phyloP scores from a whole-genome alignment of 768 basidiomycete genomes.

The Agrocybe praecox region DNA sequence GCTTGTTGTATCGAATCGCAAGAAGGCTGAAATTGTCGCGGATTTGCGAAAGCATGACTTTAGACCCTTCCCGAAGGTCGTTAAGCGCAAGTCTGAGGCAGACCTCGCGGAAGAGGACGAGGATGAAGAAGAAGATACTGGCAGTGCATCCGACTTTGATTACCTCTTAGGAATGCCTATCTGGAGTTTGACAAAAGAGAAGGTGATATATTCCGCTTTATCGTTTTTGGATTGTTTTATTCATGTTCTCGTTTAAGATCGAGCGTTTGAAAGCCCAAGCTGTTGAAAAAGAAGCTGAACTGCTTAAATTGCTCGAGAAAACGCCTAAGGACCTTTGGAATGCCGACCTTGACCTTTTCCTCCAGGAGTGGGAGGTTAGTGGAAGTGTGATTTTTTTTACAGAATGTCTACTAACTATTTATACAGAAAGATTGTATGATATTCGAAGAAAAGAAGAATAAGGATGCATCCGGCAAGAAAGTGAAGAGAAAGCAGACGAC shows the following conservation, averaged over 20 bases:
- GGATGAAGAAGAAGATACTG: constrained; percentile 41
- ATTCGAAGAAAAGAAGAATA: constrained; percentile 43
- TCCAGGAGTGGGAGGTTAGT: constrained; percentile 83
- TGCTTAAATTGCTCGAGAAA: constrained; percentile 75
- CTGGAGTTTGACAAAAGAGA: constrained; percentile 92
- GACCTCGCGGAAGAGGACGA: constrained; percentile 54
- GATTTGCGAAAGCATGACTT: constrained; percentile 87
- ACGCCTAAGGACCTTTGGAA: constrained; percentile 89
- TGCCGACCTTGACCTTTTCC: constrained; percentile 81
- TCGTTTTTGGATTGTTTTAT: background rate
- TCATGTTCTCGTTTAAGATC: constrained; percentile 51
- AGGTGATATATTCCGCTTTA: constrained; percentile 48
- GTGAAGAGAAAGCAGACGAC: constrained; percentile 49
- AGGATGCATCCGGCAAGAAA: constrained; percentile 49
- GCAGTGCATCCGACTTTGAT: constrained; percentile 70
- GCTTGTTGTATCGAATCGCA: constrained; percentile 83
- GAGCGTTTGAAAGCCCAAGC: constrained; percentile 82
- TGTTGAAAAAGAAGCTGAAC: constrained; percentile 79
- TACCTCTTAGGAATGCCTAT: constrained; percentile 96
- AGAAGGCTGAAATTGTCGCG: constrained; percentile 81
- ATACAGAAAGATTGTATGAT: constrained; percentile 46
- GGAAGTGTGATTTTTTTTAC: background rate
- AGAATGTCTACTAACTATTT: background rate
- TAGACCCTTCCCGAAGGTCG: constrained; percentile 86
- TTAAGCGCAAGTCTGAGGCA: constrained; percentile 62